Base-by-base conservation (phyloP, 2,329 filamentous ascomycete species). In the Elsinoe arachidis region DNA sequence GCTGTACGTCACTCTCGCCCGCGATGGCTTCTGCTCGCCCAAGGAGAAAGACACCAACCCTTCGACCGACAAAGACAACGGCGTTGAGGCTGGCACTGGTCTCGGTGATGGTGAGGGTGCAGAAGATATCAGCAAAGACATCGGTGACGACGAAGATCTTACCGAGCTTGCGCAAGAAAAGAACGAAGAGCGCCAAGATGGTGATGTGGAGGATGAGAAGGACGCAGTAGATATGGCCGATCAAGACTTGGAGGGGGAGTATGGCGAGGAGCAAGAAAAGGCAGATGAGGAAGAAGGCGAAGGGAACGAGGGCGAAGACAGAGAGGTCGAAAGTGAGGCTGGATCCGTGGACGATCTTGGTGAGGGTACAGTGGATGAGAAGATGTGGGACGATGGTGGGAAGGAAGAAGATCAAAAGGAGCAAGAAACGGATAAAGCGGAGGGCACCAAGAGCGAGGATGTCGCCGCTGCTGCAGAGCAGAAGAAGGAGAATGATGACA, bases 61-160 rank as follows among this genome's bases (percentile, higher is more conserved):
- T 19, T 59, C 67, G 0, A 60, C 67, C 17, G 58, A 66, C 21
- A 60, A 67, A 59, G 80, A 82, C 21, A 88, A 91, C 11, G 87
- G 95, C 64, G 77, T 96, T 30, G 92, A 99, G 71, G 84, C 84
- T 37, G 95, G 95, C 14, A 97, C 91, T 10, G 95, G 93, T 34
- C 83, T 99, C 21, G 95, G 93, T 17, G 93, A 96, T 46, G 95
- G 93, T 10, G 88, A 96, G 70, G 95, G 92, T 15, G 91, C 87
- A 3, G 91, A 99, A 68, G 92, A 99, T 70, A 97, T 99, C 62
- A 97, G 91, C 72, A 97, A 99, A 69, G 93, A 99, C 66, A 87
- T 99, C 47, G 84, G 88, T 61, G 86, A 92, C 14, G 92, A 99
- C 60, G 93, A 99, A 69, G 91, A 99, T 68, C 75, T 99, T 3